Conservation (phyloP, 176 grass and related monocot genomes). For the Eremochloa ophiuroides region DNA sequence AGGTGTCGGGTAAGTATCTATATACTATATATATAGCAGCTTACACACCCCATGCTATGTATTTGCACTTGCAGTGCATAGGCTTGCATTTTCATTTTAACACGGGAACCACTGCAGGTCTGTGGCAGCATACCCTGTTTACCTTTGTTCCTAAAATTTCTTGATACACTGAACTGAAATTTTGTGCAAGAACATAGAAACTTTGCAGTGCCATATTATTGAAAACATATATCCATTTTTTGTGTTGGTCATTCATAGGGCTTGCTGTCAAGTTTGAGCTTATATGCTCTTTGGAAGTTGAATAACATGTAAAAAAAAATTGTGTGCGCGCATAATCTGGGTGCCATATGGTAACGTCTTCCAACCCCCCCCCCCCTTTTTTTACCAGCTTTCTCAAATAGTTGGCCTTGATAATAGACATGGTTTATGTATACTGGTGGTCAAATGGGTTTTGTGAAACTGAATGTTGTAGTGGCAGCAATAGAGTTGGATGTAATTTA, state of each 20-base stretch:
- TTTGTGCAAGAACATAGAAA: neutral
- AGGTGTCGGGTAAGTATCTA: slow-evolving; percentile 86
- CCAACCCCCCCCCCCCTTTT: neutral
- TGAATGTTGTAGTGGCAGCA: neutral
- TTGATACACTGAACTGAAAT: neutral
- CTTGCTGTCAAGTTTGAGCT: neutral
- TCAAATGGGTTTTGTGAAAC: neutral
- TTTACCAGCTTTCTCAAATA: neutral
- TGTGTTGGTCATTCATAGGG: neutral
- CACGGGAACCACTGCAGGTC: neutral
- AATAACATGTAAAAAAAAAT: no score
- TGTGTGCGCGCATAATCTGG: neutral
- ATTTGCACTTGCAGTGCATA: neutral
- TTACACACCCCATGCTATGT: neutral
- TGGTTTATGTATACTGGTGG: neutral
- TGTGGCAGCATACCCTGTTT: neutral
- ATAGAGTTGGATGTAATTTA: neutral
- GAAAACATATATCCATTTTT: neutral
- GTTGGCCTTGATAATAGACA: neutral
- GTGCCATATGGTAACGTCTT: neutral
- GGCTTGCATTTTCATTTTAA: neutral
- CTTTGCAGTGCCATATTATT: neutral
- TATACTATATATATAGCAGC: neutral
- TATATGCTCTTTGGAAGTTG: neutral
- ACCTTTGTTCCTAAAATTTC: slow-evolving; percentile 1